phyloP scores from a whole-genome alignment of 768 basidiomycete species.

The Cystobasidium ongulense region DNA sequence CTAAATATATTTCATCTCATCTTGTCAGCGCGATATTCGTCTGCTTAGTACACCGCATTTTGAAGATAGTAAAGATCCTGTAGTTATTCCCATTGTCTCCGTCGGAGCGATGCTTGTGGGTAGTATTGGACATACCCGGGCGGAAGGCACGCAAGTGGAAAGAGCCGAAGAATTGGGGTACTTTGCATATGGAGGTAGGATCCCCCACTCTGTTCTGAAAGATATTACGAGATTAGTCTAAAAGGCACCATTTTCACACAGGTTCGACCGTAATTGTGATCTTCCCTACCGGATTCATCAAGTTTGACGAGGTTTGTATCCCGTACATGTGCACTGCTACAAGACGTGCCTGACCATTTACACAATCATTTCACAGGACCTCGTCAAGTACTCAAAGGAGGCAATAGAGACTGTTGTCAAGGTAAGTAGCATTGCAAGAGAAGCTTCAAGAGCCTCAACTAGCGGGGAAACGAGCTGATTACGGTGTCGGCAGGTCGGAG shows the following conservation, averaged over 20 bases:
- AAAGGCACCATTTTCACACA: neutral
- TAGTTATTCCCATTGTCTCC: neutral
- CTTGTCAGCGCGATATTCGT: slow-evolving; percentile 50
- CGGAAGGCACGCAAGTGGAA: slow-evolving; percentile 45
- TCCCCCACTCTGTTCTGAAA: no score
- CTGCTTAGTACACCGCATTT: slow-evolving; percentile 44
- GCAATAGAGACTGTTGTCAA: slow-evolving; percentile 21
- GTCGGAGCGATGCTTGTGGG: slow-evolving; percentile 71
- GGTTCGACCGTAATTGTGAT: slow-evolving; percentile 20
- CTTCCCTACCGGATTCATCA: slow-evolving; percentile 15
- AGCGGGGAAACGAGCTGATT: no score
- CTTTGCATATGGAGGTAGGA: slow-evolving; percentile 31
- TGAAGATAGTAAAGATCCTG: neutral
- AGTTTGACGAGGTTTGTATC: slow-evolving; percentile 17
- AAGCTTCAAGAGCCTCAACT: no score
- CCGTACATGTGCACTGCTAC: neutral
- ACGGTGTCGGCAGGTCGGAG: neutral
- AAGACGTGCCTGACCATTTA: neutral
- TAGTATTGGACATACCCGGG: slow-evolving; percentile 58
- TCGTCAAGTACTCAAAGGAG: slow-evolving; percentile 2
- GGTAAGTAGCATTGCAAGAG: neutral
- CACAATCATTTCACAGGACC: neutral
- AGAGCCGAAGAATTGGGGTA: slow-evolving; percentile 47
- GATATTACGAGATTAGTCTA: neutral
- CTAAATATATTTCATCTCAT: neutral